These are phyloP conservation scores for Oryza coarctata DNA, from an alignment of 176 grass and related monocot genomes.

Conservation along the genomic window DNA sequence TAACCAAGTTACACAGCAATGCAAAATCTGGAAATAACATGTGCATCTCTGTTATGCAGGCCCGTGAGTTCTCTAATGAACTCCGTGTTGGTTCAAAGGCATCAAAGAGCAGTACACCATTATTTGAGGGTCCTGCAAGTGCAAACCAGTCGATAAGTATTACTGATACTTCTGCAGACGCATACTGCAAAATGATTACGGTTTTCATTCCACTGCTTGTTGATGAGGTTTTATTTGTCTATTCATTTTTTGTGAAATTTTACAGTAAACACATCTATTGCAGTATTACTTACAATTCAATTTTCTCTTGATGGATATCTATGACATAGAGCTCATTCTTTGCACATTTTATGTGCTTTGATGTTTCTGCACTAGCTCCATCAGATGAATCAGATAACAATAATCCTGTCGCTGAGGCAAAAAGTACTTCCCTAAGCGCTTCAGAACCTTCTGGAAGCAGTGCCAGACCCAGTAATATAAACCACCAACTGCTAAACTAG, in stretches of 20 bases:
- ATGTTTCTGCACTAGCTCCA: constrained; percentile 50
- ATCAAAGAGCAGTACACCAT: constrained; percentile 61
- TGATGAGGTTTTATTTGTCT: constrained; percentile 67
- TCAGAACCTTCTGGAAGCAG: constrained; percentile 41
- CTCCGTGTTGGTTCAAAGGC: constrained; percentile 68
- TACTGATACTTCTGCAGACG: constrained; percentile 73
- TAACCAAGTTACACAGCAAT: not conserved
- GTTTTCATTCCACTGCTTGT: constrained; percentile 90
- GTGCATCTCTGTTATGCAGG: constrained; percentile 44
- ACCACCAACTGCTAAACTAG: constrained; percentile 10
- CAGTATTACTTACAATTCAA: constrained; percentile 3
- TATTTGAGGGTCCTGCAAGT: constrained; percentile 66
- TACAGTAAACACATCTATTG: constrained; percentile 3
- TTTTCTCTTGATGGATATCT: constrained; percentile 15
- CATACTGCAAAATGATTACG: constrained; percentile 86
- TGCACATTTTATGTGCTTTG: constrained; percentile 98
- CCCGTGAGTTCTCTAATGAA: constrained; percentile 88
- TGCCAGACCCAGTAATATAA: constrained; percentile 44
- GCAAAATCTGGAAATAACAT: not conserved
- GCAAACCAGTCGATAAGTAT: constrained; percentile 49
- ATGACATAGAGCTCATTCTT: constrained; percentile 79
- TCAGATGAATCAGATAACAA: constrained; percentile 39
- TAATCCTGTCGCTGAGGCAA: constrained; percentile 35
- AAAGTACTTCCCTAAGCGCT: constrained; percentile 16
- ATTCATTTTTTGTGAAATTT: constrained; percentile 10